Evolutionary conservation across 2,329 filamentous ascomycete species (phyloP), one percentile per base, ranked within the genome.

Genomic region (Trichoderma endophyticum): DNA sequence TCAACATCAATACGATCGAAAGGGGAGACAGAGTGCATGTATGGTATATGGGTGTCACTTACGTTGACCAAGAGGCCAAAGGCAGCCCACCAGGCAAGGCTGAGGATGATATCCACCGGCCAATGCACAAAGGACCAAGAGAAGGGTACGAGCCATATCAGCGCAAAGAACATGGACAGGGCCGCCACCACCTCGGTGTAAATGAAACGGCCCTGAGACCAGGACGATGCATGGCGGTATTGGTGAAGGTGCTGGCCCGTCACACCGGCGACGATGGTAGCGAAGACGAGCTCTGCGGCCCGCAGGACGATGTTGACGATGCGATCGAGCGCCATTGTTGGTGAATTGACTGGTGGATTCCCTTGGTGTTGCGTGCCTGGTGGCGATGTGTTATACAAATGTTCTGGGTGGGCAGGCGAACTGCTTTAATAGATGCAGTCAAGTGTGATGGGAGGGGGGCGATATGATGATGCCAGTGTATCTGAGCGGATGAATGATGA

Each of bases 101-200:
- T 91, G 75, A 94, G 84, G 77, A 94, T 75, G 30, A 94, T 77
- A 77, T 95, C 93, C 76, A 90, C 83, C 0, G 90, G 91, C 87
- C 91, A 95, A 80, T 91, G 87, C 73, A 90, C 86, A 80, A 94
- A 93, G 61, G 85, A 86, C 65, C 84, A 83, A 2, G 88, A 87
- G 78, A 93, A 92, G 2, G 93, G 93, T 54, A 95, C 85, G 32
- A 94, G 84, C 88, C 92, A 93, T 74, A 95, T 79, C 30, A 95
- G 81, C 6, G 88, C 85, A n/a, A 93, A 83, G 54, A 95, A 80
- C 70, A 94, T 89, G 14, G 90, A 89, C 21, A 95, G 77, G 24
- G 86, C 90, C 3, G 93, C 90, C 51, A 94, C 86, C 21, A 93
- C 88, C 77, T 92, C 88, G 60, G 91, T 88, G 84, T 93, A 95